Evolutionary conservation across 2,329 filamentous ascomycete genomes (phyloP).

Genomic region (Neonectria hederae): DNA sequence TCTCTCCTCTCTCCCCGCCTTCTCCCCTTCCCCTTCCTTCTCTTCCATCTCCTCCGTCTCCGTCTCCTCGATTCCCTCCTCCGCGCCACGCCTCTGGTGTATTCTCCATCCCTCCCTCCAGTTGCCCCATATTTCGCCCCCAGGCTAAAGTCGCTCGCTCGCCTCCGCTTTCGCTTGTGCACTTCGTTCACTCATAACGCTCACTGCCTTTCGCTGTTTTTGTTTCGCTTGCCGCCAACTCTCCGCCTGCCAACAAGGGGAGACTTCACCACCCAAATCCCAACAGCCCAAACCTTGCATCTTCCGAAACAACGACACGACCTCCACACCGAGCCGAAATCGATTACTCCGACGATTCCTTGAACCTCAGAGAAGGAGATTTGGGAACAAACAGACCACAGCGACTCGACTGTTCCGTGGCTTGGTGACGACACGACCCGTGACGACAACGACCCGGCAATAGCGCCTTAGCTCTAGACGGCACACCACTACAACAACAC

Average conservation of each 20-base stretch:
- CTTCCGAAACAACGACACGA: conserved; percentile 1
- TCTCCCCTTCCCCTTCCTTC: neutral
- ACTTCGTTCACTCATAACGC: conserved; percentile 16
- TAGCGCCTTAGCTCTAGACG: conserved; percentile 10
- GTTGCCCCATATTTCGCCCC: conserved; percentile 18
- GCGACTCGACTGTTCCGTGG: neutral
- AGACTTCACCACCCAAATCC: neutral
- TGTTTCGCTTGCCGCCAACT: conserved; percentile 24
- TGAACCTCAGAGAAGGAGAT: neutral
- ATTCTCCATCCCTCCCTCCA: conserved; percentile 7
- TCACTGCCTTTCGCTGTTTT: conserved; percentile 19
- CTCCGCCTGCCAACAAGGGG: conserved; percentile 7
- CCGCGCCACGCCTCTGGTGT: neutral
- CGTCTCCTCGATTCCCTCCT: neutral
- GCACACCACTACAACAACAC: conserved; percentile 11
- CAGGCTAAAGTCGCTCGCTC: conserved; percentile 23
- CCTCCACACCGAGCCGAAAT: neutral
- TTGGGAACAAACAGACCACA: neutral
- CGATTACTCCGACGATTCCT: conserved; percentile 2
- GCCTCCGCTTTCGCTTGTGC: conserved; percentile 9
- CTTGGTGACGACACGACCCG: conserved; percentile 24
- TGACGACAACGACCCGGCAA: conserved; percentile 21
- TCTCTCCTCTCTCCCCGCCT: neutral
- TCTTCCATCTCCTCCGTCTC: conserved; percentile 17
- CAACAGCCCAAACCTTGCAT: conserved; percentile 4